phyloP scores from a whole-genome alignment of 73 alveolate genomes.

The Paramecium octaurelia region DNA sequence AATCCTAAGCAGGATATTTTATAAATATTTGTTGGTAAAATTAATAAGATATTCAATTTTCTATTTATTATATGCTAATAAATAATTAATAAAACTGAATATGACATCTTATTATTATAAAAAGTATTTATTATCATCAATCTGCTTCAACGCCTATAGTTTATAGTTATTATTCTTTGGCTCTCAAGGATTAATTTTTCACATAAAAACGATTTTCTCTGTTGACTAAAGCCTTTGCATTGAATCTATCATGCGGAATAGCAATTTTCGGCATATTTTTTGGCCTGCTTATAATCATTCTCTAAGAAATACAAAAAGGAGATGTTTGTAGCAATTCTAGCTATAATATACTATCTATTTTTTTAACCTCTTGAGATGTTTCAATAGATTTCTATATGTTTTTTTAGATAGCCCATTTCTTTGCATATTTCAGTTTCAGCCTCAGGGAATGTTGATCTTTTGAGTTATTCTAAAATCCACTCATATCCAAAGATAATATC shows the following conservation, averaged over 20 bases:
- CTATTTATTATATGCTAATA: too few relatives aligned
- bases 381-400: constrained; percentile 95
- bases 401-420: constrained; percentile 92
- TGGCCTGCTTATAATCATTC: constrained; percentile 97
- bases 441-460: constrained; percentile 90
- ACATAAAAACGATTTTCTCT: constrained; percentile 98
- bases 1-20: constrained; percentile 95
- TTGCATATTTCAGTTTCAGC: constrained; percentile 95
- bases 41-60: constrained; percentile 67
- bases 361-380: constrained; percentile 95
- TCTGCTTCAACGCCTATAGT: constrained; percentile 99
- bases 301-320: constrained; percentile 96
- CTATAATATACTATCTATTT: constrained; percentile 96
- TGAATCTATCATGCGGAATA: constrained; percentile 94
- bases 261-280: constrained; percentile 99
- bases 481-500: constrained; percentile 90
- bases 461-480: constrained; percentile 90
- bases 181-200: constrained; percentile 96
- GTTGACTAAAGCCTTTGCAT: constrained; percentile 99
- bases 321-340: constrained; percentile 98
- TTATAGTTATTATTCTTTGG: constrained; percentile 98
- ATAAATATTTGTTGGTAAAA: constrained; percentile 83
- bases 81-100: too few relatives aligned
- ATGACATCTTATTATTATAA: too few relatives aligned
- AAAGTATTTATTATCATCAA: too few relatives aligned